Evolutionary conservation across 768 basidiomycete genomes (phyloP).

Genomic region (Collybia mongolica): DNA sequence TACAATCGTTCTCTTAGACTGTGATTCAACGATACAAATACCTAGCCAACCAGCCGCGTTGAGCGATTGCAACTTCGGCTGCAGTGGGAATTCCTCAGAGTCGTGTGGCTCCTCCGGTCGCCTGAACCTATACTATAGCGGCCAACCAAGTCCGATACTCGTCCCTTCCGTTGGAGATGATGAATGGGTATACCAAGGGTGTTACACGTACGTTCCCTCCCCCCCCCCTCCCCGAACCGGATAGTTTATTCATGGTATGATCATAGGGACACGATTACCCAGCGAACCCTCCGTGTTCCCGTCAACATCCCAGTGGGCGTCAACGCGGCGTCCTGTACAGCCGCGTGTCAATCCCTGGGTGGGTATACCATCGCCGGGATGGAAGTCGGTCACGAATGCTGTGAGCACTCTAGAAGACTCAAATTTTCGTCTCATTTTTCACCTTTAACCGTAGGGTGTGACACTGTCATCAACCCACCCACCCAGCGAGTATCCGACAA

Average conservation of each 20-base stretch:
- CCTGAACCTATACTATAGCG: constrained; percentile 56
- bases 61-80: constrained; percentile 51
- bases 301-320: constrained; percentile 43
- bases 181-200: constrained; percentile 61
- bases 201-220: constrained; percentile 53
- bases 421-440: neutral
- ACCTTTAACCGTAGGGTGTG: constrained; percentile 36
- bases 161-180: constrained; percentile 42
- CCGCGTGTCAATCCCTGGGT: constrained; percentile 41
- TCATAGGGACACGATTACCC: constrained; percentile 29
- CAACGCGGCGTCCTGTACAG: constrained; percentile 47
- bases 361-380: constrained; percentile 41
- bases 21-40: constrained; percentile 53
- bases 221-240: too few relatives aligned
- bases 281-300: constrained; percentile 31
- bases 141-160: constrained; percentile 45
- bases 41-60: constrained; percentile 41
- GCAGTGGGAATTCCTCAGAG: constrained; percentile 53
- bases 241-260: neutral
- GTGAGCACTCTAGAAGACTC: constrained; percentile 28
- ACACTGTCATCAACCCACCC: constrained; percentile 29
- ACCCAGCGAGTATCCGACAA: constrained; percentile 35
- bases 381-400: constrained; percentile 48
- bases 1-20: constrained; percentile 37
- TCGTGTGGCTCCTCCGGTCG: constrained; percentile 52